Conservation (phyloP, 1,139 yeast species). For the Taphrina flavorubra region DNA sequence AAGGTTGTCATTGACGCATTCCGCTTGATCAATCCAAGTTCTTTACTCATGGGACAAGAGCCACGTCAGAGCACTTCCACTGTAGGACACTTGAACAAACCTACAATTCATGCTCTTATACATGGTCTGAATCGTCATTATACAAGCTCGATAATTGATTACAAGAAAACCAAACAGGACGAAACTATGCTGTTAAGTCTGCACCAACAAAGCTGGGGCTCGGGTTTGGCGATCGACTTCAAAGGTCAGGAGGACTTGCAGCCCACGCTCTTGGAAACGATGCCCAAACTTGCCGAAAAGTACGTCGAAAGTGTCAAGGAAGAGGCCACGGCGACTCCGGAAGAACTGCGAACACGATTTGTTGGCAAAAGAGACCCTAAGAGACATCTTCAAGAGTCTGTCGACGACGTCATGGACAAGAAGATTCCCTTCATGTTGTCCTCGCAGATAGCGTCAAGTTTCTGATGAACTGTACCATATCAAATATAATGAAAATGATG, state of each 20-base stretch:
- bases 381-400: conserved; percentile 91
- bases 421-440: conserved; percentile 86
- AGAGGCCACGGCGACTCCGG: conserved; percentile 86
- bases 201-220: conserved; percentile 96
- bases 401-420: conserved; percentile 83
- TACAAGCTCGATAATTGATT: conserved; percentile 92
- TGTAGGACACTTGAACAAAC: conserved; percentile 92
- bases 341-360: conserved; percentile 89
- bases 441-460: conserved; percentile 78
- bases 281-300: conserved; percentile 89
- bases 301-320: conserved; percentile 91
- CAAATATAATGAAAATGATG: not conserved
- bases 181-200: conserved; percentile 91
- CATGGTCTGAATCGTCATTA: conserved; percentile 98
- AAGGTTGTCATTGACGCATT: conserved; percentile 99
- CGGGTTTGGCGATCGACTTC: conserved; percentile 85
- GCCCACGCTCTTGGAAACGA: conserved; percentile 70
- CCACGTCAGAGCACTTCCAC: conserved; percentile 98
- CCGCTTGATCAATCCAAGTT: conserved; percentile 85
- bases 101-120: conserved; percentile 95
- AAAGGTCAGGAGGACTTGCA: conserved; percentile 78
- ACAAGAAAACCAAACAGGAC: conserved; percentile 89
- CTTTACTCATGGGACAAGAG: conserved; percentile 94
- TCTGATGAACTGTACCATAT: conserved; percentile 2
- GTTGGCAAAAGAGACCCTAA: conserved; percentile 99